Evolutionary conservation across 2,329 filamentous ascomycete genomes (phyloP), one percentile per base, ranked within the genome.

Genomic region (Epichloe brachyelytri): DNA sequence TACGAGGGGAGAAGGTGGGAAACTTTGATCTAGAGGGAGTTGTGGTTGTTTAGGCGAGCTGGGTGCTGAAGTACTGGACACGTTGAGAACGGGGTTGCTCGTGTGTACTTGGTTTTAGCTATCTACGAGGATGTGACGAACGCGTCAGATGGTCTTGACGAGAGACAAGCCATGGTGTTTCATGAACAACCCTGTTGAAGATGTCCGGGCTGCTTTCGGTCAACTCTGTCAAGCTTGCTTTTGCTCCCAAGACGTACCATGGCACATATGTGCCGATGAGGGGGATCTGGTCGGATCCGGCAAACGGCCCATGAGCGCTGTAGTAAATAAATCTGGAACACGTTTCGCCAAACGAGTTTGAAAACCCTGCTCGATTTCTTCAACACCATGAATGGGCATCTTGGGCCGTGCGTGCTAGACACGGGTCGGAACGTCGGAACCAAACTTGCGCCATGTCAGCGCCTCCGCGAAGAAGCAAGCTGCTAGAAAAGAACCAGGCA

Each of bases 261-360:
- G 22, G 22, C 22, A 6, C 22, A 22, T 22, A 22, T 22, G 22
- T 22, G 22, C 22, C 22, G 5, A 22, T 22, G 22, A 22, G 22
- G 22, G 22, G 22, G 22, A 22, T 22, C 22, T 6, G 22, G 22
- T 22, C 20, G 20, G 20, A 22, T 22, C 20, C 20, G 3, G 67
- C 65, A 51, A 86, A 86, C 1, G 78, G 76, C 4, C 72, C 71
- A 52, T 82, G 72, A 1, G 70, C 75, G 37, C 71, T 75, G 62
- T 87, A 87, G 63, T 85, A 83, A n/a, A n/a, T n/a, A n/a, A n/a
- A 48, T 82, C 74, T 86, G 82, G 59, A 88, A 86, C 22, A 88
- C 74, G 20, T 22, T 22, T 22, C 20, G 43, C 83, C 84, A 61
- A 82, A 88, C 0, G 80, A 74, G 51, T 82, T 81, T 0, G 81